phyloP scores from a whole-genome alignment of 768 basidiomycete species.

The Naganishia friedmannii region DNA sequence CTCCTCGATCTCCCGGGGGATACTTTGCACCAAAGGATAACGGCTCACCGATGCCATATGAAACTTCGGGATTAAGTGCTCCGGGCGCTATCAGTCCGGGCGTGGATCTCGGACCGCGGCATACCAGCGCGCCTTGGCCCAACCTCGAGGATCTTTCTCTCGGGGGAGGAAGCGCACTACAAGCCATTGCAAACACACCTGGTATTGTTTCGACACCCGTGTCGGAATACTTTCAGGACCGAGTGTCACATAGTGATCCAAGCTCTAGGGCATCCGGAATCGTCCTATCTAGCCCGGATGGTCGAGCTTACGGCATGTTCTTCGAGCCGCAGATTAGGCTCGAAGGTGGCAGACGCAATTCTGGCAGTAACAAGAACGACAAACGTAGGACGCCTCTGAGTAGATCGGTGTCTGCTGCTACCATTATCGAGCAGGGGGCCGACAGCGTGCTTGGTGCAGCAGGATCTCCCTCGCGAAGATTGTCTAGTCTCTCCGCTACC shows the following conservation, averaged over 20 bases:
- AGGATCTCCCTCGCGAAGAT: slow-evolving; percentile 6
- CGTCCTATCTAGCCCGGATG: slow-evolving; percentile 66
- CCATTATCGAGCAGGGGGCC: slow-evolving; percentile 3
- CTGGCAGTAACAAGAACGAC: slow-evolving; percentile 12
- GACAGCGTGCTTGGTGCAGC: neutral
- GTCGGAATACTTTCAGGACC: slow-evolving; percentile 18
- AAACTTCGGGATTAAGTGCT: neutral
- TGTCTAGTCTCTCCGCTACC: neutral
- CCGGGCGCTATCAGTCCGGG: slow-evolving; percentile 10
- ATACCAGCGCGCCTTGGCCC: slow-evolving; percentile 11
- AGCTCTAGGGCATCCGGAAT: slow-evolving; percentile 18
- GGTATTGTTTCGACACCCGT: slow-evolving; percentile 9
- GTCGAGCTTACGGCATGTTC: slow-evolving; percentile 90
- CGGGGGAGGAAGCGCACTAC: neutral
- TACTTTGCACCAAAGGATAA: slow-evolving; percentile 41
- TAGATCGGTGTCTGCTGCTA: slow-evolving; percentile 7
- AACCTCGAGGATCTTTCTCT: neutral
- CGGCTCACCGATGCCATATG: slow-evolving; percentile 6
- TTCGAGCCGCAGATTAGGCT: slow-evolving; percentile 65
- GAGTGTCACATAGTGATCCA: neutral
- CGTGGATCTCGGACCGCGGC: slow-evolving; percentile 6
- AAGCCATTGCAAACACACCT: slow-evolving; percentile 17
- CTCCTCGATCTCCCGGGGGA: slow-evolving; percentile 73
- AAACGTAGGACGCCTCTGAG: slow-evolving; percentile 21
- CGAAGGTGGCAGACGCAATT: slow-evolving; percentile 18